Evolutionary conservation across 805 yeast genomes (phyloP).

Genomic region (Vanderwaltozyma yarrowii): DNA sequence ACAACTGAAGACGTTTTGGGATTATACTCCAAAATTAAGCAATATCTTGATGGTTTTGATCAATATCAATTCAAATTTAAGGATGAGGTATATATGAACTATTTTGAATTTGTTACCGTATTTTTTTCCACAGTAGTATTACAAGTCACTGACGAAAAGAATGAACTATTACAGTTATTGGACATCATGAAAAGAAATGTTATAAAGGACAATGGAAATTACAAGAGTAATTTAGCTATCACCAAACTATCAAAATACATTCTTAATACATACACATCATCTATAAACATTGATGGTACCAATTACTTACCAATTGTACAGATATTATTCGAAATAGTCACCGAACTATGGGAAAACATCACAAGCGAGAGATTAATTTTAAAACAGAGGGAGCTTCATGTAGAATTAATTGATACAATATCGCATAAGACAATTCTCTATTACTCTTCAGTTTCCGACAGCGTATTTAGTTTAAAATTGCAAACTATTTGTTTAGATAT

Average conservation of each 20-base stretch:
- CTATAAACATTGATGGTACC: background rate
- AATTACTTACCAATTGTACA: background rate
- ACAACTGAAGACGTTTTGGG: slow-evolving; percentile 8
- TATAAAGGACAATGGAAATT: slow-evolving; percentile 20
- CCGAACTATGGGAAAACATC: slow-evolving; percentile 48
- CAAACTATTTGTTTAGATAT: slow-evolving; percentile 31
- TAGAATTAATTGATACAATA: slow-evolving; percentile 41
- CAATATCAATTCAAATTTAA: slow-evolving; percentile 19
- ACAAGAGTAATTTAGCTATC: slow-evolving; percentile 15
- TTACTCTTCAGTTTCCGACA: slow-evolving; percentile 27
- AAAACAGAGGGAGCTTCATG: slow-evolving; percentile 56
- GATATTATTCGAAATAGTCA: slow-evolving; percentile 24
- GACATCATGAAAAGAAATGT: slow-evolving; percentile 12
- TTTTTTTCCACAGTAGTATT: slow-evolving; percentile 15
- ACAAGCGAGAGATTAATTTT: slow-evolving; percentile 50
- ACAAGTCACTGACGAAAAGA: background rate
- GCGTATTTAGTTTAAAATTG: slow-evolving; percentile 9
- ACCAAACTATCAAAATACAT: slow-evolving; percentile 11
- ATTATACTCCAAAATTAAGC: slow-evolving; percentile 9
- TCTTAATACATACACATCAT: slow-evolving; percentile 8
- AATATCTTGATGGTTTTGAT: background rate
- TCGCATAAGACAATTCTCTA: slow-evolving; percentile 35
- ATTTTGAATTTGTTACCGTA: slow-evolving; percentile 15
- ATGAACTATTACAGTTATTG: slow-evolving; percentile 12
- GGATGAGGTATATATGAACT: slow-evolving; percentile 23